Base-by-base conservation (phyloP, 1,139 yeast genomes). In the Saccharomyces hybrid region DNA sequence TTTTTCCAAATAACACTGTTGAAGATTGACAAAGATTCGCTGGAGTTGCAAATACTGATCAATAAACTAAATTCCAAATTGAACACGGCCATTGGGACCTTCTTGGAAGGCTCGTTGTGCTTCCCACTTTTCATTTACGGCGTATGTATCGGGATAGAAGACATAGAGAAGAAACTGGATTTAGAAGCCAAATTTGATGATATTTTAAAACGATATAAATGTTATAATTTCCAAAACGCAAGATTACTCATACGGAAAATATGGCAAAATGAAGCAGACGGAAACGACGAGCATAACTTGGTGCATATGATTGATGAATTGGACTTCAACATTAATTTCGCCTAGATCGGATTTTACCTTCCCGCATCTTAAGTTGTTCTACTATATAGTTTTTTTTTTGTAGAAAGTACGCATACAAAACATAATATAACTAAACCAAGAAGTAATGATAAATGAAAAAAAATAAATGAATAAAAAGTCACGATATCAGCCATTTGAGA, bases 291-390 rank as follows among this genome's bases (percentile, higher is more conserved):
- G 42, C 48, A 59, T 51, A 28, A 63, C 86, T 64, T 86, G 93
- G 93, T 83, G 81, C 63, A 75, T 20, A 77, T 86, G 49, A 80
- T 87, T 46, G 80, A 82, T 57, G 78, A 77, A 8, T 71, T 85
- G 52, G 89, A 87, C 4, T 86, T 93, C 95, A 88, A 86, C 64
- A 73, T 87, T 52, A 84, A 85, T 68, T 85, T 87, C 75, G 95
- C 93, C 7, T 68, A 50, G 48, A 8, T 2, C 27, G 1, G 5
- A 8, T n/a, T 32, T 14, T 11, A 5, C 5, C 5, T 20, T 7
- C 13, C 25, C 5, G 5, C 25, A 5, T 5, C 25, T 16, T 9
- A 4, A 38, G 11, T 38, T 38, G 11, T 38, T 16, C 5, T 23
- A 20, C 23, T 20, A 20, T 23, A 23, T 23, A 6, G 16, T 16